phyloP scores from a whole-genome alignment of 148 eudicot species.

The Persicaria maculosa region DNA sequence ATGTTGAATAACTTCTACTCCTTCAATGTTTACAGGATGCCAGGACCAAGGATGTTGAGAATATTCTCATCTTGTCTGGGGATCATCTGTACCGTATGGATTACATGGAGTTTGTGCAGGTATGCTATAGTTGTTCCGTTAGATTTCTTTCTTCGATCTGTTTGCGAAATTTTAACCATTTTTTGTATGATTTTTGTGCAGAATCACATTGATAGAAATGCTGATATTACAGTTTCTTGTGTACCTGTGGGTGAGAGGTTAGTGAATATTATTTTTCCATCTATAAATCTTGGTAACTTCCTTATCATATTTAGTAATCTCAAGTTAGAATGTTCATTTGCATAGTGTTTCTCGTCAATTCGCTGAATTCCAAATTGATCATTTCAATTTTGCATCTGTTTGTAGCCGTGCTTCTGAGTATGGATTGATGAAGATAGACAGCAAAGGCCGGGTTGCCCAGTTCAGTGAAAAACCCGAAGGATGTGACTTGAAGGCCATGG shows the following conservation, averaged over 20 bases:
- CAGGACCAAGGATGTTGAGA: conserved; percentile 67
- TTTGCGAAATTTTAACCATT: neutral
- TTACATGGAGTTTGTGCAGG: conserved; percentile 90
- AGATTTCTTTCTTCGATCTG: neutral
- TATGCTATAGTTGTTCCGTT: conserved; percentile 14
- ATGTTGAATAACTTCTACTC: neutral
- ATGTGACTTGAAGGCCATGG: conserved; percentile 59
- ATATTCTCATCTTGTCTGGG: conserved; percentile 76
- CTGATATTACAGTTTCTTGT: conserved; percentile 87
- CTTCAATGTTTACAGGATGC: conserved; percentile 47
- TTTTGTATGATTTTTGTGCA: conserved; percentile 25
- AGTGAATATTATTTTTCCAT: neutral
- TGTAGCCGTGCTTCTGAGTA: conserved; percentile 67
- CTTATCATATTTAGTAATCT: neutral
- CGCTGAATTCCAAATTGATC: neutral
- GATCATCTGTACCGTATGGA: conserved; percentile 96
- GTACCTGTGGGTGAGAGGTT: conserved; percentile 78
- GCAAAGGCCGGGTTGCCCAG: conserved; percentile 52
- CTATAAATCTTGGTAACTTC: neutral
- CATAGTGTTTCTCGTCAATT: neutral
- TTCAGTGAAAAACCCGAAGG: conserved; percentile 67
- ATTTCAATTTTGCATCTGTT: neutral
- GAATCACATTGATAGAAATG: conserved; percentile 86
- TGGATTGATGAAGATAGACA: conserved; percentile 72
- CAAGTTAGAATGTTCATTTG: neutral